These are phyloP conservation scores for Glomus cerebriforme DNA, from an alignment of 192 early-diverging fungal genomes.

Conservation along the genomic window DNA sequence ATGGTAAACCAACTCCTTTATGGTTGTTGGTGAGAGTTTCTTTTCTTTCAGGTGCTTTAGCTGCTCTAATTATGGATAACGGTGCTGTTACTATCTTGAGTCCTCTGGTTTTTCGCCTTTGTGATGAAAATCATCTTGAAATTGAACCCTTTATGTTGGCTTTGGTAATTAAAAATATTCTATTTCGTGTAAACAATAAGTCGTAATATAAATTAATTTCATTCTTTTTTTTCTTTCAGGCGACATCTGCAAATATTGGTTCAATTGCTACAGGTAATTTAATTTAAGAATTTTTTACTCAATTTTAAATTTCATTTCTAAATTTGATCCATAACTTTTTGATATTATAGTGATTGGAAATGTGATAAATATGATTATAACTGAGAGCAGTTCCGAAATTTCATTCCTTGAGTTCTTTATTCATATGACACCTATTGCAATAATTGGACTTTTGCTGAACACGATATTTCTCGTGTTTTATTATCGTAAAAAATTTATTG, in stretches of 20 bases:
- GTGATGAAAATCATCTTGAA: not conserved
- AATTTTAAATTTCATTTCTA: not conserved
- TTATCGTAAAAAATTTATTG: slow-evolving; percentile 2
- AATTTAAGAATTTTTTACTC: not conserved
- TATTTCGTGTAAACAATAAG: not conserved
- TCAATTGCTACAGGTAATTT: not conserved
- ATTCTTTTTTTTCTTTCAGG: not conserved
- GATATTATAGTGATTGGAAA: not conserved
- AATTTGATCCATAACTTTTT: not conserved
- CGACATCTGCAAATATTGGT: slow-evolving; percentile 8
- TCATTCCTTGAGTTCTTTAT: not conserved
- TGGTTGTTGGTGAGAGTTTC: slow-evolving; percentile 2
- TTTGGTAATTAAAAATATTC: not conserved
- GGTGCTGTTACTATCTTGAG: not conserved
- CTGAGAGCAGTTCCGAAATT: not conserved
- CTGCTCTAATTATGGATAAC: not conserved
- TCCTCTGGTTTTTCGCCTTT: not conserved
- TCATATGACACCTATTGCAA: not conserved
- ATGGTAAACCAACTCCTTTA: not conserved
- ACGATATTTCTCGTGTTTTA: not conserved
- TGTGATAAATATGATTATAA: not conserved
- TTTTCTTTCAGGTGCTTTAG: not conserved
- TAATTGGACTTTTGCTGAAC: not conserved
- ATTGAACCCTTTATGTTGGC: slow-evolving; percentile 3
- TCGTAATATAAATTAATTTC: not conserved